phyloP scores from a whole-genome alignment of 2,329 filamentous ascomycete genomes.

The Chaetomiaceae sp. region DNA sequence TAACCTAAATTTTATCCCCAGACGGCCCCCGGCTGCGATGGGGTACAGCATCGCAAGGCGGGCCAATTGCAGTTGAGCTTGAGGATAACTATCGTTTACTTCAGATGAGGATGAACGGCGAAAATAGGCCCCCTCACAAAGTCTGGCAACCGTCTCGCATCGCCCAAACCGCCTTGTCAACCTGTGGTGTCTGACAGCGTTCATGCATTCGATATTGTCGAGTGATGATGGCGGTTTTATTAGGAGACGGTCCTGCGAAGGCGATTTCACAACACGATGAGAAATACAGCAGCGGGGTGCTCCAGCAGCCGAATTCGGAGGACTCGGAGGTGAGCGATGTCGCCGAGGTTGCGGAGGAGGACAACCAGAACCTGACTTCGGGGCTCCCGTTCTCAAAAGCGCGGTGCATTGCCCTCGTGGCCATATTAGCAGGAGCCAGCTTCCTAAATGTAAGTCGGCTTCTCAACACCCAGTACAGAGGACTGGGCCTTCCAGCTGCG shows the following conservation, averaged over 20 bases:
- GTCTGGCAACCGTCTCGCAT: too few species aligned
- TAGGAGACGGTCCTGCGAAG: not conserved
- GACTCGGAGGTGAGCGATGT: slow-evolving; percentile 18
- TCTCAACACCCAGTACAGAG: not conserved
- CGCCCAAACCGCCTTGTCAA: too few species aligned
- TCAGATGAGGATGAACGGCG: too few species aligned
- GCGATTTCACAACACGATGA: not conserved
- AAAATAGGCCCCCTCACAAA: too few species aligned
- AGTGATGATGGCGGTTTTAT: not conserved
- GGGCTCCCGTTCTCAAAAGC: slow-evolving; percentile 39
- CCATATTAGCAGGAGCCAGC: slow-evolving; percentile 51
- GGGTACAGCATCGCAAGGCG: not conserved
- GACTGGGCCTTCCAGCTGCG: too few species aligned
- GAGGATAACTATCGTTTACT: not conserved
- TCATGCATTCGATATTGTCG: too few species aligned
- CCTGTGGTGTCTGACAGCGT: too few species aligned
- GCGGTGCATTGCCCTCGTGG: slow-evolving; percentile 51
- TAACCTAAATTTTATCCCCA: not conserved
- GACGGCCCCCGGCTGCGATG: not conserved
- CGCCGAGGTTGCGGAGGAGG: slow-evolving; percentile 8
- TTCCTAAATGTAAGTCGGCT: slow-evolving; percentile 47
- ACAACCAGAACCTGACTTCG: slow-evolving; percentile 2
- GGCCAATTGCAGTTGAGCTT: not conserved
- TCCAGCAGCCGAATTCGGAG: slow-evolving; percentile 13
- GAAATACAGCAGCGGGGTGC: not conserved